Evolutionary conservation across 129 eudicot species (phyloP).

Genomic region (Tagetes patula): DNA sequence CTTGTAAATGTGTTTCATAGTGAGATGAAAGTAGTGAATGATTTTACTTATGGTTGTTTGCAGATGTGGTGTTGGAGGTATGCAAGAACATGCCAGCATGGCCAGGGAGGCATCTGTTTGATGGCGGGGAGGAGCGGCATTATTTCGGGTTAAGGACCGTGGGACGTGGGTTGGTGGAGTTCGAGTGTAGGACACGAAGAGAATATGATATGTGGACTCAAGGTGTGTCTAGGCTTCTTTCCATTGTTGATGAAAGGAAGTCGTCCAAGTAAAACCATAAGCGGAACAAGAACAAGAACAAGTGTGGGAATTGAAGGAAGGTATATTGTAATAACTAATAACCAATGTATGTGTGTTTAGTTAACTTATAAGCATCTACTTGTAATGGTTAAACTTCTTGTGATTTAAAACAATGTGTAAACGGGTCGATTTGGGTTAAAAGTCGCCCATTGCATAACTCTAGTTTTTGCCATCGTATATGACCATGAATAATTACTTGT

Average conservation of each 20-base stretch:
- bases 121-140: conserved; percentile 78
- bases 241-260: conserved; percentile 63
- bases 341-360: conserved; percentile 26
- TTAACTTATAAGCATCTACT: conserved; percentile 28
- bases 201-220: conserved; percentile 98
- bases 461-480: too few species aligned
- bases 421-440: background rate
- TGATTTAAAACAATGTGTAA: conserved; percentile 16
- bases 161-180: conserved; percentile 76
- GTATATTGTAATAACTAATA: conserved; percentile 32
- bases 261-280: conserved; percentile 24
- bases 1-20: background rate
- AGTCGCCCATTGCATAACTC: background rate
- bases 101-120: conserved; percentile 87
- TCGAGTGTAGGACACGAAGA: conserved; percentile 71
- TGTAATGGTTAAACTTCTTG: conserved; percentile 28
- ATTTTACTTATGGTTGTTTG: background rate
- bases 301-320: conserved; percentile 19
- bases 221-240: conserved; percentile 81
- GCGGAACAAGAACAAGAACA: conserved; percentile 19
- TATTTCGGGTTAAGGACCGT: conserved; percentile 86
- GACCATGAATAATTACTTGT: too few species aligned
- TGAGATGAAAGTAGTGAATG: background rate
- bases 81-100: conserved; percentile 84
- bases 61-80: conserved; percentile 92